Base-by-base conservation (phyloP, 768 basidiomycete species). In the Russula sp. region DNA sequence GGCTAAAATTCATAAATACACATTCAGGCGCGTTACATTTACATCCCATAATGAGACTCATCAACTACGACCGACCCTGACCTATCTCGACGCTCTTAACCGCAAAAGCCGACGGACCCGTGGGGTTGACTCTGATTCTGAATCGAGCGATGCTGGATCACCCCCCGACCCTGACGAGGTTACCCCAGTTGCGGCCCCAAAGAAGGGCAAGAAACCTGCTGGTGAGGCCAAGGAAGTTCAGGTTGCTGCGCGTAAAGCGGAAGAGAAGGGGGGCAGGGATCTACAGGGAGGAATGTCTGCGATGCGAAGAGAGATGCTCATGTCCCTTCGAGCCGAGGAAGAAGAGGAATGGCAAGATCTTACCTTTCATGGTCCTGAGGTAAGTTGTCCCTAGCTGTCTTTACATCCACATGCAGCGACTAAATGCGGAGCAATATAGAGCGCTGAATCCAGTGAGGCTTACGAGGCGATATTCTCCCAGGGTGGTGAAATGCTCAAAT, bases 61-160 rank as follows among this genome's bases (percentile, higher is more conserved):
- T 71, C 92, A 94, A 73, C 80, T 94, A 68, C 85, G 91, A 51
- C 92, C 92, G 10, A 87, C 88, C 3, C 75, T 93, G 68, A 90
- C 89, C 20, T 90, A 94, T 75, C 79, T 94, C 66, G 92, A 94
- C 72, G 75, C 83, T 63, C 72, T 88, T 60, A 84, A 86, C 26
- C 84, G 84, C 42, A 90, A 87, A 76, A 78, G 74, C 65, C 84
- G 81, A 53, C 77, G 79, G 24, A 76, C 77, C 46, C 72, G 74
- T 48, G 81, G 73, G 16, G 75, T 70, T 38, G 84, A 80, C 9
- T 83, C 81, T 3, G 90, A 87, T 61, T 86, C 86, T 1, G 90
- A 92, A 51, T 86, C 85, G 8, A 89, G 91, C 61, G 87, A 89
- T 59, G 90, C 86, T 0, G 88, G 36, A 14, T 36, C 89, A 26